Base-by-base conservation (phyloP, 768 basidiomycete genomes). In the Suillus clintonianus region DNA sequence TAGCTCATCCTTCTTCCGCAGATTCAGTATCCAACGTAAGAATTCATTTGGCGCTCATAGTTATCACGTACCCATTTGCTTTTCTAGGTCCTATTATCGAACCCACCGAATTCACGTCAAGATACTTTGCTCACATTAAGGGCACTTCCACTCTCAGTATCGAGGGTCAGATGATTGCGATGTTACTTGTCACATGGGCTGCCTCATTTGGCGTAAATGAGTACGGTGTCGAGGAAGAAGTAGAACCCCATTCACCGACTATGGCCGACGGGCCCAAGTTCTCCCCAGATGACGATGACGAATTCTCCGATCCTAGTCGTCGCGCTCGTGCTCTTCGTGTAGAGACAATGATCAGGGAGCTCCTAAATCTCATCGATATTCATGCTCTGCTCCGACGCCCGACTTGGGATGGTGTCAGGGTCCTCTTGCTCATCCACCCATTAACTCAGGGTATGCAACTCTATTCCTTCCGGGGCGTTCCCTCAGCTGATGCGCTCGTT, bases 141-240 rank as follows among this genome's bases (percentile, higher is more conserved):
- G 89, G 89, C 0, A 78, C 82, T 5, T 81, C 85, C 19, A 76
- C 84, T 17, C 83, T 97, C 13, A 83, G 86, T n/a, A 80, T 85
- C 55, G 89, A 92, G 67, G 94, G 89, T 14, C 85, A 85, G 47
- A 84, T 97, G 62, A 82, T 97, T 45, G 83, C 88, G 22, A 90
- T 92, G 82, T 76, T 92, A 36, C 81, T 97, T 24, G 92, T 92
- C 50, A 86, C 90, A 24, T 97, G 94, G 94, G 95, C 94, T 0
- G 85, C 89, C 5, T 94, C 92, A 43, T 95, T 93, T 73, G 96
- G 95, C 45, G 79, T 97, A 53, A 86, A 96, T 73, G 92, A 94
- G 69, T 83, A 80, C 48, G 95, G 94, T 42, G 70, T 83, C 17
- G 86, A 89, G 48, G 79, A 80, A 45, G 72, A 71, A 9, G 4